Conservation (phyloP, 148 eudicot genomes). For the Persicaria maculosa region DNA sequence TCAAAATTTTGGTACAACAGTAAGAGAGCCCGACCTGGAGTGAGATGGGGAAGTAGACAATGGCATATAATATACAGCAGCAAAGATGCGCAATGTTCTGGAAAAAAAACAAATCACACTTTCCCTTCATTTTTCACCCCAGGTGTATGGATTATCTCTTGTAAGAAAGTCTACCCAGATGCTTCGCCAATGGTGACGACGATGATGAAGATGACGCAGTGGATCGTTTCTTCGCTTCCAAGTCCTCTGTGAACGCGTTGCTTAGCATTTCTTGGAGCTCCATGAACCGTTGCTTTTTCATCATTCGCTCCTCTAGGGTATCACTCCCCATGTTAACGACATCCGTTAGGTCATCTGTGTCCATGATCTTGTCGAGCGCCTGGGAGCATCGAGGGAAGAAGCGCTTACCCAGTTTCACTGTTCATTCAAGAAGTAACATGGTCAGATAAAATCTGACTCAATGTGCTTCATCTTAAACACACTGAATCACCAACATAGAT, state of each 20-base stretch:
- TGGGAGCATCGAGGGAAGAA: constrained; percentile 87
- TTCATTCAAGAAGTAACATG: constrained; percentile 2
- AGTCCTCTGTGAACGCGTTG: constrained; percentile 63
- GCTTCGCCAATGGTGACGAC: constrained; percentile 33
- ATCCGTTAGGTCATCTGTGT: constrained; percentile 50
- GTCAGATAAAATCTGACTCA: background rate
- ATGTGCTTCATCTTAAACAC: background rate
- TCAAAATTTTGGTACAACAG: background rate
- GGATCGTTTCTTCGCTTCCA: constrained; percentile 41
- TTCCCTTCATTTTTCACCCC: constrained; percentile 3
- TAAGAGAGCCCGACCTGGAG: background rate
- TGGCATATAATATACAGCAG: background rate
- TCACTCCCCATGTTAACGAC: constrained; percentile 42
- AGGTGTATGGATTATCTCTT: constrained; percentile 23
- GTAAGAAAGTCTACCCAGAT: constrained; percentile 23
- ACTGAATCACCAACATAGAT: too few relatives aligned
- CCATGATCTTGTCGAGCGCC: constrained; percentile 69
- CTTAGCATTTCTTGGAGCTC: constrained; percentile 58
- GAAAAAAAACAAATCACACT: background rate
- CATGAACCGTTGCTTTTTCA: constrained; percentile 49
- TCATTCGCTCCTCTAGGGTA: constrained; percentile 44
- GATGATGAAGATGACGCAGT: constrained; percentile 53
- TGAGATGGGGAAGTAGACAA: background rate
- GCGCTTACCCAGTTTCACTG: constrained; percentile 89
- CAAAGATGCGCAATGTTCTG: background rate